Percentiles rank a stretch among this genome's conserved stretches.
These are phyloP conservation scores for Magnolia kwangsiensis DNA, from an alignment of 164 flowering plant genomes.

Conservation along the genomic window DNA sequence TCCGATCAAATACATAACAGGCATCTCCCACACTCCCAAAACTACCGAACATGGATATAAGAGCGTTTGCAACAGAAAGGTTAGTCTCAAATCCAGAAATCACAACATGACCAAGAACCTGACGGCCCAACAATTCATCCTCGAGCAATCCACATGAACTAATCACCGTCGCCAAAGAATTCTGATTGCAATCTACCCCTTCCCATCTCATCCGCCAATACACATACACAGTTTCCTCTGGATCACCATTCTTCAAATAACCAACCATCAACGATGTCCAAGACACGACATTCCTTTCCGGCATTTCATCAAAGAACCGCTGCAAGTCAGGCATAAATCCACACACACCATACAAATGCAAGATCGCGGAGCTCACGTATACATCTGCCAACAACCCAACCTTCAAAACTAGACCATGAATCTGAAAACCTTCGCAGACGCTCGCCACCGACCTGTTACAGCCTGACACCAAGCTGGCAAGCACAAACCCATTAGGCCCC, in stretches of 20 bases:
- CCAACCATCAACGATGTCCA: constrained; percentile 89
- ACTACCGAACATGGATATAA: constrained; percentile 66
- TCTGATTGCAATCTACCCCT: constrained; percentile 48
- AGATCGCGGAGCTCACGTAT: constrained; percentile 62
- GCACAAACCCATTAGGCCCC: constrained; percentile 43
- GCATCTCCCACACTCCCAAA: constrained; percentile 45
- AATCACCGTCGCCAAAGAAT: constrained; percentile 51
- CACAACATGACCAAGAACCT: constrained; percentile 62
- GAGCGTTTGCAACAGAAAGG: constrained; percentile 65
- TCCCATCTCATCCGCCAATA: constrained; percentile 50
- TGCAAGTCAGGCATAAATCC: constrained; percentile 30
- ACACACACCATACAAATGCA: constrained; percentile 69
- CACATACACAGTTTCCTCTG: constrained; percentile 32
- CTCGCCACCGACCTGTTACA: constrained; percentile 42
- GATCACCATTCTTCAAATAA: constrained; percentile 37
- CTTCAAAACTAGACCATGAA: constrained; percentile 59
- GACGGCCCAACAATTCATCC: constrained; percentile 50
- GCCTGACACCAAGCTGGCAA: constrained; percentile 63
- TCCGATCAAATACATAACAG: constrained; percentile 39
- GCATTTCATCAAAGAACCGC: constrained; percentile 59
- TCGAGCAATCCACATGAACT: constrained; percentile 55
- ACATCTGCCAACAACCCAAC: constrained; percentile 56
- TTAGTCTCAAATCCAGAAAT: constrained; percentile 44
- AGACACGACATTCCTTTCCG: constrained; percentile 54
- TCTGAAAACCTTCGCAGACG: constrained; percentile 48